Base-by-base conservation (phyloP, 1,284 basidiomycete genomes). In the Melampsora americana region DNA sequence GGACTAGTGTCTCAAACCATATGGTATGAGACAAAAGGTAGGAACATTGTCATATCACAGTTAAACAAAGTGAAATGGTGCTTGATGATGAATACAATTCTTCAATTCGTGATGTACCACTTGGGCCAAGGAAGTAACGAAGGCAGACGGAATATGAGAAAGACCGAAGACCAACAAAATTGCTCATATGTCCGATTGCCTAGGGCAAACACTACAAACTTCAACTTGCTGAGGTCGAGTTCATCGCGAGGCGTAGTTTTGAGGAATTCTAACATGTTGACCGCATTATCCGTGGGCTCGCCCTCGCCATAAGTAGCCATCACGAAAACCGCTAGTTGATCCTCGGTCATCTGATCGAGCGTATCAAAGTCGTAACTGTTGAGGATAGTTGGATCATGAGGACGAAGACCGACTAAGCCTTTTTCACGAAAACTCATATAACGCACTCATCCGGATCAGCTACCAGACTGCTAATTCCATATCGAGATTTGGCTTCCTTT, bases 251-350 rank as follows among this genome's bases (percentile, higher is more conserved):
- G 89, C 82, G 94, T 92, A 80, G 95, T 93, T 79, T 90, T 87
- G 78, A 99, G 82, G 84, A 93, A 94, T 83, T 96, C 92, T 89
- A 94, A 90, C 80, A 99, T 88, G 78, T 90, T 88, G 46, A 96
- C 92, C n/a, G 95, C 93, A 82, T 99, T 99, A 84, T 99, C 95
- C 23, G 95, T 99, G 28, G 95, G 96, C 83, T 99, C 95, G 77
- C 95, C 95, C 85, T 99, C 95, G 78, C 95, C 95, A 82, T 99
- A 99, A 16, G 95, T 98, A 30, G 95, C 95, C 88, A 99, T 88
- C 81, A 96, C 93, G 82, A 99, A 98, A 83, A 96, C 88, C 77
- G 90, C 92, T 56, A 90, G 90, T 79, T 87, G 90, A 83, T 95
- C 90, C 78, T 91, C 89, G 2, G 95, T 92, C 46, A 98, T 83